A percentile compares a stretch with the other conserved stretches of the same genome.
phyloP scores from a whole-genome alignment of 768 basidiomycete species.

The Termitomyces sp. region DNA sequence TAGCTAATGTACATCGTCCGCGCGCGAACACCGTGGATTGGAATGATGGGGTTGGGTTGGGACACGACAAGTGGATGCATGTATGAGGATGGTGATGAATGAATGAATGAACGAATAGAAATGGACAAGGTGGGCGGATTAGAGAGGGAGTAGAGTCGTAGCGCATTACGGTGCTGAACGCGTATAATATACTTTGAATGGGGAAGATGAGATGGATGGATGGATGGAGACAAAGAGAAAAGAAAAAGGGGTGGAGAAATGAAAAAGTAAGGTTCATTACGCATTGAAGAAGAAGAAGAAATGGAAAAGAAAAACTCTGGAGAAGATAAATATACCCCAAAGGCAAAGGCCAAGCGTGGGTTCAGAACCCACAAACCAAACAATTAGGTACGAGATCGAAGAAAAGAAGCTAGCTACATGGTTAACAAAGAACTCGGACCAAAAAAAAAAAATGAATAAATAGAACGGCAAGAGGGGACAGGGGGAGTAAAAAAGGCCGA shows the following conservation, averaged over 20 bases:
- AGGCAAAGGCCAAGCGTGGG: constrained; percentile 4
- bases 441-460: neutral
- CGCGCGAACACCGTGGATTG: constrained; percentile 1
- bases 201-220: too few species aligned
- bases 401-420: neutral
- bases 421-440: too few species aligned
- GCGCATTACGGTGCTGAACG: neutral
- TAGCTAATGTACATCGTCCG: constrained; percentile 10
- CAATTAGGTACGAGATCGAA: neutral
- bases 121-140: neutral
- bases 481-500: neutral
- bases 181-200: neutral
- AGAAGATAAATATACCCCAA: constrained; percentile 16
- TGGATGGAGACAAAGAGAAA: too few species aligned
- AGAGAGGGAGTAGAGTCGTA: neutral
- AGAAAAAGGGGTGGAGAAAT: too few species aligned
- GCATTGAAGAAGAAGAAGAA: too few species aligned
- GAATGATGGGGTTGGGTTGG: neutral
- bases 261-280: too few species aligned
- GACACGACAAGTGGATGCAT: neutral
- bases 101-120: neutral
- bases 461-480: neutral
- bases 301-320: neutral
- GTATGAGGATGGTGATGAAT: neutral
- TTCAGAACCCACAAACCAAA: neutral